phyloP scores from a whole-genome alignment of 2,329 filamentous ascomycete species.

The Fonsecaea pedrosoi region DNA sequence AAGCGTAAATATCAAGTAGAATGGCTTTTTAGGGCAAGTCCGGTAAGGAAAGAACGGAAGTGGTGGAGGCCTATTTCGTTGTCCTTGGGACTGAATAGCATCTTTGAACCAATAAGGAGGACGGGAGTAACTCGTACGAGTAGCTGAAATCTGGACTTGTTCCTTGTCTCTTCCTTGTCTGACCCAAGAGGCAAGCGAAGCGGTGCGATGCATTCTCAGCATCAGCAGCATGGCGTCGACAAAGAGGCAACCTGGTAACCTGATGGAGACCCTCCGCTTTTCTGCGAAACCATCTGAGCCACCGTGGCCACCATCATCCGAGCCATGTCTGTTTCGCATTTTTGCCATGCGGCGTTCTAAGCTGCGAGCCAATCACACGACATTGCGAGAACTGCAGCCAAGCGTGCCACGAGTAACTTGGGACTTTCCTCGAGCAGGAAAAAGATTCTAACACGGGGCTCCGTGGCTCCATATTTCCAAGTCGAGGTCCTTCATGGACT shows the following conservation, averaged over 20 bases:
- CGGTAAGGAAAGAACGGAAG: constrained; percentile 2
- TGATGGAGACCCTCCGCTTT: constrained; percentile 4
- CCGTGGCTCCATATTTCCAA: background rate
- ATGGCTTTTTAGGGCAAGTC: background rate
- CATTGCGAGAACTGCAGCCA: constrained; percentile 4
- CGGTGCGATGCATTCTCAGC: background rate
- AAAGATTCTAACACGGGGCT: background rate
- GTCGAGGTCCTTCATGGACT: background rate
- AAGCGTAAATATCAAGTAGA: background rate
- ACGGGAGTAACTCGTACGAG: background rate
- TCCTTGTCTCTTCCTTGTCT: background rate
- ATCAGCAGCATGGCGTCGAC: background rate
- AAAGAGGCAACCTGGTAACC: background rate
- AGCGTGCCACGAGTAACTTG: constrained; percentile 6
- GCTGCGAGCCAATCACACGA: constrained; percentile 1
- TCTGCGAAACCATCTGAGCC: constrained; percentile 5
- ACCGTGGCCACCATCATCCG: background rate
- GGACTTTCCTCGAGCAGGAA: background rate
- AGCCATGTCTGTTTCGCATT: constrained; percentile 16
- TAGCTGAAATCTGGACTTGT: background rate
- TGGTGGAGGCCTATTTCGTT: background rate
- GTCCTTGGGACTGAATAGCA: background rate
- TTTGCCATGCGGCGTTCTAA: background rate
- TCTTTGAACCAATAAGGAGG: background rate
- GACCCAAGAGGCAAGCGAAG: background rate